Evolutionary conservation across 1,284 basidiomycete species (phyloP), one percentile per base, ranked within the genome.

Genomic region (Apiotrichum gracile): DNA sequence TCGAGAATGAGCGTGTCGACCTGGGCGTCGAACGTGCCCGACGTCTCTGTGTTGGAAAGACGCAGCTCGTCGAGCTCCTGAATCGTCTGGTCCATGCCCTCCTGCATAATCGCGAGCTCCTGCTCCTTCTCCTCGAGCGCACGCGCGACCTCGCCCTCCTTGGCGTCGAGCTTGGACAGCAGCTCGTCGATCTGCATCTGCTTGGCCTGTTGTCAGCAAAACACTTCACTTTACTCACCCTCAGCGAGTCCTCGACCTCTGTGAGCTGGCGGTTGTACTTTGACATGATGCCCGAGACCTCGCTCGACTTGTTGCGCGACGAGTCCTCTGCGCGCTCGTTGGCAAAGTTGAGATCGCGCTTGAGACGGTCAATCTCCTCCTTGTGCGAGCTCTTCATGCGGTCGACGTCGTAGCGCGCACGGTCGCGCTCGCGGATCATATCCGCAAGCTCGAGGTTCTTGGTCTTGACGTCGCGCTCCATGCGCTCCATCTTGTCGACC

Each of bases 381-480:
- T 93, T 96, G 72, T 98, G 92, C 51, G 83, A 85, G 78, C 90
- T 85, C 77, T 96, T 97, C 72, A 92, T 81, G 37, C 96, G 82
- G 72, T 99, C 96, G n/a, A 97, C 79, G 64, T 99, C 96, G 69
- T 97, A 97, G 40, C 96, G 80, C 29, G 94, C 92, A 57, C 94
- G 83, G 73, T 99, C 96, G 35, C 96, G 85, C 75, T 98, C 96
- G 49, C 94, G 84, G 64, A 99, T 88, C 96, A 99, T 98, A 71
- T 98, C 96, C 26, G 94, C 94, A 31, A 99, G 79, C 74, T 98
- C 96, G 52, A 99, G 78, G 71, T 97, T 99, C 83, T 99, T 99
- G 38, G 91, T 82, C 78, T 98, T 98, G 66, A 97, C 80, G 72
- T 99, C 96, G 34, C 93, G 81, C 73, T 99, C 96, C 93, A 98